These are phyloP conservation scores for Colletotrichum abscissum DNA, from an alignment of 2,329 filamentous ascomycete species.

Conservation along the genomic window DNA sequence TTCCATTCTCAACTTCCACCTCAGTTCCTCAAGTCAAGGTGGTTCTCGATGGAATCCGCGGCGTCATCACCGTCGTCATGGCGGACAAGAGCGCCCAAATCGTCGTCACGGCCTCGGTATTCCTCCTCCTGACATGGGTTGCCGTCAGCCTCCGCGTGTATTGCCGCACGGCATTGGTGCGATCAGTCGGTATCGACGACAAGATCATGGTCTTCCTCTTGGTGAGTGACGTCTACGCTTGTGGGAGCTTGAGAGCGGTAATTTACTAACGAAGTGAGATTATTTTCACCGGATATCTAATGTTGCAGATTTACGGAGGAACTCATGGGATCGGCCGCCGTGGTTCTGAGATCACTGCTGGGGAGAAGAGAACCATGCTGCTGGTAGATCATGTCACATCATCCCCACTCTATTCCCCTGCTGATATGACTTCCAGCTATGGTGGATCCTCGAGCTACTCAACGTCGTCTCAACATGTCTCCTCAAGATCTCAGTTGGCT, in stretches of 20 bases:
- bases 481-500: slow-evolving; percentile 53
- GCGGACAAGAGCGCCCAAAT: slow-evolving; percentile 40
- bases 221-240: slow-evolving; percentile 35
- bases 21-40: background rate
- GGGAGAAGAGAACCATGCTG: background rate
- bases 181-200: slow-evolving; percentile 46
- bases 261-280: background rate
- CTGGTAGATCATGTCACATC: background rate
- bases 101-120: slow-evolving; percentile 40
- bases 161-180: slow-evolving; percentile 44
- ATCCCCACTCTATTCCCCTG: rapidly evolving
- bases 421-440: slow-evolving; percentile 35
- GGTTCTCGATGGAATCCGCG: background rate
- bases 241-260: background rate
- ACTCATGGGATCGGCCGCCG: background rate
- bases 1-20: background rate
- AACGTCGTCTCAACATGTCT: slow-evolving; percentile 49
- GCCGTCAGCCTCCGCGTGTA: slow-evolving; percentile 45
- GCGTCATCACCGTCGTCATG: background rate
- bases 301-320: background rate
- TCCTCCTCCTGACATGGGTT: slow-evolving; percentile 47
- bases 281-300: background rate
- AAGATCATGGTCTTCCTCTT: slow-evolving; percentile 46
- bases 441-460: slow-evolving; percentile 53
- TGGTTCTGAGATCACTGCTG: background rate